A percentile compares a stretch with the other conserved stretches of the same genome.
These are phyloP conservation scores for Leccinum uliginosum DNA, from an alignment of 768 basidiomycete genomes.

Conservation along the genomic window DNA sequence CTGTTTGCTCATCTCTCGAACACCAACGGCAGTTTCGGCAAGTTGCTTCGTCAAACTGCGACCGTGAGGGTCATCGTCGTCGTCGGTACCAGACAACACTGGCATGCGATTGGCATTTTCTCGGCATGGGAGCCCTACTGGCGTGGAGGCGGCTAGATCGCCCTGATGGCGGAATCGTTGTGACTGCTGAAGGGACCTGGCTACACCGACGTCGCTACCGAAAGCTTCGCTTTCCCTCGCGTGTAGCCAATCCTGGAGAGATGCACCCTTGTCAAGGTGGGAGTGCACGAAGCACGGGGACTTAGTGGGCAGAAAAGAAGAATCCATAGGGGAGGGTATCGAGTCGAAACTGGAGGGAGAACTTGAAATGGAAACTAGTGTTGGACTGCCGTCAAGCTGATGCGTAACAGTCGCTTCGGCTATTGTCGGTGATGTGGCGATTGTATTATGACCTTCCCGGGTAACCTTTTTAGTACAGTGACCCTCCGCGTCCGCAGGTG, in stretches of 20 bases:
- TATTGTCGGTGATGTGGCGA: constrained; percentile 17
- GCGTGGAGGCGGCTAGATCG: constrained; percentile 4
- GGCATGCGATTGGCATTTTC: constrained; percentile 17
- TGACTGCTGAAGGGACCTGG: constrained; percentile 42
- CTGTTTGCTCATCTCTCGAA: constrained; percentile 98
- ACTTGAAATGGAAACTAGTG: constrained; percentile 23
- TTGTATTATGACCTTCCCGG: neutral
- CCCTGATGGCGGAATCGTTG: constrained; percentile 10
- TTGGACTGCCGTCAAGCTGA: constrained; percentile 7
- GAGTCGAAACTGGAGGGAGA: constrained; percentile 27
- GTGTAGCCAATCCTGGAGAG: constrained; percentile 72
- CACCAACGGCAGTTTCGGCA: constrained; percentile 95
- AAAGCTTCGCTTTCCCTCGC: constrained; percentile 26
- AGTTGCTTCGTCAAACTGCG: constrained; percentile 86
- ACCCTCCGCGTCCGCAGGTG: constrained; percentile 15
- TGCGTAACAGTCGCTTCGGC: constrained; percentile 16
- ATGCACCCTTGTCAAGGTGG: constrained; percentile 77
- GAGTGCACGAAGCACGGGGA: constrained; percentile 95
- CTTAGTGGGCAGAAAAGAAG: constrained; percentile 24
- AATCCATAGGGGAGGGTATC: constrained; percentile 26
- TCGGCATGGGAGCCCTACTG: constrained; percentile 13
- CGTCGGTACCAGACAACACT: constrained; percentile 34
- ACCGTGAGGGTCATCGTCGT: constrained; percentile 67
- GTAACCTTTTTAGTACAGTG: constrained; percentile 17
- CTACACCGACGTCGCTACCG: constrained; percentile 42